Evolutionary conservation across 1,139 yeast species (phyloP).

Genomic region (Meyerozyma sp.): DNA sequence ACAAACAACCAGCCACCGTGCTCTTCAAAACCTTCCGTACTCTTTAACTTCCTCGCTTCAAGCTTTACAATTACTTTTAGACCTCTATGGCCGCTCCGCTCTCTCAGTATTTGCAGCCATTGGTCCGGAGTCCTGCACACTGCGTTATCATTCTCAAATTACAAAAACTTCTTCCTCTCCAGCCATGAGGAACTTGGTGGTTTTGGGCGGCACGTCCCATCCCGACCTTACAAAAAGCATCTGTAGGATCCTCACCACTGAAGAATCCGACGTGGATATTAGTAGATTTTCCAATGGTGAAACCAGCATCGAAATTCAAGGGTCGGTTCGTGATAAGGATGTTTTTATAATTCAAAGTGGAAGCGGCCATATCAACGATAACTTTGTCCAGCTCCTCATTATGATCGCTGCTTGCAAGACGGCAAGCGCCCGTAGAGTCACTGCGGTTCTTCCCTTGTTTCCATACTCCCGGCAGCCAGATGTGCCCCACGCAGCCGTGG

Average conservation of each 20-base stretch:
- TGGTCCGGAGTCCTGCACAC: background rate
- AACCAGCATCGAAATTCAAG: constrained; percentile 76
- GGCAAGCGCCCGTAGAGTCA: constrained; percentile 88
- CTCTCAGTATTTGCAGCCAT: no score
- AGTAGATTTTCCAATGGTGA: constrained; percentile 78
- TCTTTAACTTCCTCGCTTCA: no score
- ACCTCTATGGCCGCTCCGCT: no score
- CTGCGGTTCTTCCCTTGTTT: constrained; percentile 91
- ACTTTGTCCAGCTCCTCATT: constrained; percentile 79
- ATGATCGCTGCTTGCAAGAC: constrained; percentile 93
- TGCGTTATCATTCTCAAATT: background rate
- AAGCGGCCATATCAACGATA: constrained; percentile 89
- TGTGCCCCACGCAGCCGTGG: constrained; percentile 79
- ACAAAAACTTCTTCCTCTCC: background rate
- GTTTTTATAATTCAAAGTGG: constrained; percentile 81
- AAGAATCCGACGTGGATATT: constrained; percentile 52
- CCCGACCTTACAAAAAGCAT: constrained; percentile 58
- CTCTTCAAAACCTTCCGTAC: no score
- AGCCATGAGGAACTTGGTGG: constrained; percentile 67
- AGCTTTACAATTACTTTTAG: no score
- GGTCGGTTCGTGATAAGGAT: constrained; percentile 89
- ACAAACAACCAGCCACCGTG: no score
- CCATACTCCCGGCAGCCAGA: constrained; percentile 97
- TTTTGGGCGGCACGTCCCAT: constrained; percentile 73
- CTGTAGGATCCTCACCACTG: constrained; percentile 58